A percentile compares a stretch with the other conserved stretches of the same genome.
These are phyloP conservation scores for Colletotrichum camelliae DNA, from an alignment of 2,329 filamentous ascomycete species.

Conservation along the genomic window DNA sequence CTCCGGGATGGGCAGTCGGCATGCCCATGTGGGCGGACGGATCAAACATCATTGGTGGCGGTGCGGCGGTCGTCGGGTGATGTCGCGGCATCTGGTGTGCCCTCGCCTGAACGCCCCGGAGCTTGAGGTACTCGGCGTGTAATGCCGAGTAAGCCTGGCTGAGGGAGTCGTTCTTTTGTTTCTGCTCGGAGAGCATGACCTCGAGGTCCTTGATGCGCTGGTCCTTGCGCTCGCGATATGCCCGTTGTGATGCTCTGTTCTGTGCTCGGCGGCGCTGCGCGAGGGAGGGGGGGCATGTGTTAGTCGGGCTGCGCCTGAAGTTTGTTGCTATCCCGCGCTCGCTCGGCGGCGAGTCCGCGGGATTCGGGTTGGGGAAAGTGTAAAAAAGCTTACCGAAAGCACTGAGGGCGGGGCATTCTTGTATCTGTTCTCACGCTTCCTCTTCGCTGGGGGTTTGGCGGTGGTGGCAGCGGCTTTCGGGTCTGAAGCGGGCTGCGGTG, in stretches of 20 bases:
- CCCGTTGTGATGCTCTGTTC: constrained; percentile 36
- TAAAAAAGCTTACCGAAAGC: constrained; percentile 44
- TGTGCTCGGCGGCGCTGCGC: constrained; percentile 34
- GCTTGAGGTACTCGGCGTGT: constrained; percentile 48
- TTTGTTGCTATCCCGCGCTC: neutral
- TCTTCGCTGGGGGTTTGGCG: constrained; percentile 46
- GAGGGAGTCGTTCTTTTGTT: constrained; percentile 60
- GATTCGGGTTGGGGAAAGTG: neutral
- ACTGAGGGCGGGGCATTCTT: constrained; percentile 57
- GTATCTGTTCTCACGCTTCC: constrained; percentile 57
- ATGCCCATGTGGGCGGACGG: constrained; percentile 14
- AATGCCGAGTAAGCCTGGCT: constrained; percentile 58
- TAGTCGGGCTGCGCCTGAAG: neutral
- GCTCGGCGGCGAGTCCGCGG: neutral
- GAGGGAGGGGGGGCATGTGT: neutral
- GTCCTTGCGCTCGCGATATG: constrained; percentile 43
- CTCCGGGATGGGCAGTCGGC: constrained; percentile 21
- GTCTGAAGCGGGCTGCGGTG: constrained; percentile 17
- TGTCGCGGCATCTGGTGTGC: constrained; percentile 14
- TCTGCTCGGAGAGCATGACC: constrained; percentile 56
- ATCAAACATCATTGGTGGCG: constrained; percentile 16
- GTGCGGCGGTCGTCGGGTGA: neutral
- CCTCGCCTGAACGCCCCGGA: constrained; percentile 27
- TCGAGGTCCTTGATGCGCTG: constrained; percentile 70
- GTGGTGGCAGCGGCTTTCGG: neutral